Evolutionary conservation across 1,284 basidiomycete species (phyloP), one percentile per base, ranked within the genome.

Genomic region (Cutaneotrichosporon sp.): DNA sequence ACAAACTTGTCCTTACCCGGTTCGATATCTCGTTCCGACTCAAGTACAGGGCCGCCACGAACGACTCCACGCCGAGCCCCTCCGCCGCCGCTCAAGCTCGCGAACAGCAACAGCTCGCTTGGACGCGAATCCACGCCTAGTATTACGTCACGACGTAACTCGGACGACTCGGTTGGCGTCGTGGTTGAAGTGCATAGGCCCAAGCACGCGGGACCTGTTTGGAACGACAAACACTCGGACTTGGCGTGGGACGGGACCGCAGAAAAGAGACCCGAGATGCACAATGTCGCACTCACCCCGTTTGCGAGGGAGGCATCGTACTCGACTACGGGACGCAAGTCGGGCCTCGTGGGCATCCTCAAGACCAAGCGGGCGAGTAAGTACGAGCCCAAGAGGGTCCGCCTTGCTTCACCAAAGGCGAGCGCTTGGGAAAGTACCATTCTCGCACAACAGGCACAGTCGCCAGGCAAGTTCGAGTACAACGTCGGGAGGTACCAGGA

Each of bases 211-310:
- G 36, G 36, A 5, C 36, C 55, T 9, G 49, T 30, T 5, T n/a
- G 30, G 51, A 31, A 7, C 34, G 11, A 36, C 34, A 36, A 36
- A 13, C 34, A 36, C 34, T 36, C 34, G 34, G 34, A 36, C 34
- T 36, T 5, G 34, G 34, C 34, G 22, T 52, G 11, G 14, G 22
- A 50, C 22, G 21, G 11, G 18, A 8, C 30, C 58, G 14, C 31
- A 16, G 53, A 56, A 9, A 34, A 14, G 6, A n/a, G 46, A 30
- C 34, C 34, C 34, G 74, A 74, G 0, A 61, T 78, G 13, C 72
- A 76, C 61, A 69, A 75, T 47, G 70, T 78, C 22, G 63, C 74
- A 4, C 70, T 78, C 30, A 77, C 75, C 1, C 76, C 75, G 18
- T 46, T 18, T 18, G 9, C 16, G 16, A 46, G n/a, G 18, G 42